Evolutionary conservation across 2,329 filamentous ascomycete species (phyloP), one percentile per base, ranked within the genome.

Genomic region (Colletotrichum sansevieriae): DNA sequence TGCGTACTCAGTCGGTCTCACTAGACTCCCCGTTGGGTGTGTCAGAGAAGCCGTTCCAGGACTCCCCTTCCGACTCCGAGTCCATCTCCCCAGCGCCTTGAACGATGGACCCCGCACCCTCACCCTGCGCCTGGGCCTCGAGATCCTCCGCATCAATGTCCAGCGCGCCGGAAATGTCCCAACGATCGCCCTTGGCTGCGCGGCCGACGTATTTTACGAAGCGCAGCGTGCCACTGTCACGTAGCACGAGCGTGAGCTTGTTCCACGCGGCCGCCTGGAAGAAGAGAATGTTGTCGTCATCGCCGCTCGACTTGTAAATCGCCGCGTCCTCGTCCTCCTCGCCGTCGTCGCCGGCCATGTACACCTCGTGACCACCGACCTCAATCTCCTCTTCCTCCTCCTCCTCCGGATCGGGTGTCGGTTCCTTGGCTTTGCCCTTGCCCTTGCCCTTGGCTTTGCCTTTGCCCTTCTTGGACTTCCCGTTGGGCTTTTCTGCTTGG

Each of bases 151-250:
- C 86, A 71, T 87, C 86, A 37, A 97, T 91, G 25, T 91, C 93
- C 78, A 92, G 93, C 39, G 90, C 89, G 0, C 90, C 96, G 54
- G 89, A 91, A 57, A 98, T 85, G 81, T 99, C 96, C 94, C 95
- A 98, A 49, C 96, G 87, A 80, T 98, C 96, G 1, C 96, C 96
- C 76, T 88, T 88, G 8, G 96, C 96, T 58, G 86, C 88, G 68
- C 85, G 85, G 79, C 92, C 97, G 22, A 99, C 92, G 78, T 98
- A 99, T 84, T 98, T 99, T 75, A 98, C 94, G 77, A 99, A 99
- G 78, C 93, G 91, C 76, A 99, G 84, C 13, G 92, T 91, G 13
- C 93, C 95, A 73, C 88, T 90, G 77, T 99, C 96, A 66, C 96
- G 88, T 73, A 98, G 83, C 37, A 98, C 96, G 72, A 99, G 89